These are phyloP conservation scores for Neurospora cerealis DNA, from an alignment of 495 filamentous ascomycete genomes.

Conservation along the genomic window DNA sequence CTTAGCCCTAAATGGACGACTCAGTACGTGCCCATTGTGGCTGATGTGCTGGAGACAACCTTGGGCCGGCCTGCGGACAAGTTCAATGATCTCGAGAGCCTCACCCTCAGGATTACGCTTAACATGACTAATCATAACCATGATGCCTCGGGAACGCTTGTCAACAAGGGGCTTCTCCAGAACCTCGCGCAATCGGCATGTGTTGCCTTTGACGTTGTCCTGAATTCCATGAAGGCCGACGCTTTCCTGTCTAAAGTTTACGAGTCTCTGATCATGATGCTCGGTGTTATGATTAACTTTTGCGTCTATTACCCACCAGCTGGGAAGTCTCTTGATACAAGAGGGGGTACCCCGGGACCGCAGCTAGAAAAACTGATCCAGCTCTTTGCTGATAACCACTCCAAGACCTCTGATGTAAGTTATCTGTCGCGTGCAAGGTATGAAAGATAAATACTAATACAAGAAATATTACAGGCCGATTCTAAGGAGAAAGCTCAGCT, in stretches of 20 bases:
- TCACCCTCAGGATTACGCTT: constrained; percentile 60
- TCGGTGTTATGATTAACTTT: constrained; percentile 85
- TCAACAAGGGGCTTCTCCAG: constrained; percentile 44
- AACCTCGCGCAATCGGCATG: constrained; percentile 39
- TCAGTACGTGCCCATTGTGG: constrained; percentile 31
- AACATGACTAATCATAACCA: constrained; percentile 82
- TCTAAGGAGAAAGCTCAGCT: constrained; percentile 74
- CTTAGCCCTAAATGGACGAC: constrained; percentile 25
- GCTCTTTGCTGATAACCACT: constrained; percentile 43
- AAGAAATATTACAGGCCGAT: constrained; percentile 49
- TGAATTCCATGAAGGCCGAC: constrained; percentile 29
- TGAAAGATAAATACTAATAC: constrained; percentile 27
- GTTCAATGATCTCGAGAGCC: constrained; percentile 24
- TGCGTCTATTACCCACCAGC: constrained; percentile 61
- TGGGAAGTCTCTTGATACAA: constrained; percentile 25
- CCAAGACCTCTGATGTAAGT: constrained; percentile 40
- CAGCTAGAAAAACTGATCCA: constrained; percentile 37
- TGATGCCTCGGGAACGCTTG: constrained; percentile 55
- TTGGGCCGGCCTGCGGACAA: constrained; percentile 21
- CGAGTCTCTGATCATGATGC: constrained; percentile 64
- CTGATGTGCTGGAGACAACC: constrained; percentile 25
- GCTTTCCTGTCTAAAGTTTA: constrained; percentile 34
- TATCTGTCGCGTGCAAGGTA: constrained; percentile 25
- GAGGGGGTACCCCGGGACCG: constrained; percentile 14
- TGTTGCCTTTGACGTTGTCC: constrained; percentile 31